Conservation (phyloP, 2,329 filamentous ascomycete genomes). For the Monosporascus cannonballus region DNA sequence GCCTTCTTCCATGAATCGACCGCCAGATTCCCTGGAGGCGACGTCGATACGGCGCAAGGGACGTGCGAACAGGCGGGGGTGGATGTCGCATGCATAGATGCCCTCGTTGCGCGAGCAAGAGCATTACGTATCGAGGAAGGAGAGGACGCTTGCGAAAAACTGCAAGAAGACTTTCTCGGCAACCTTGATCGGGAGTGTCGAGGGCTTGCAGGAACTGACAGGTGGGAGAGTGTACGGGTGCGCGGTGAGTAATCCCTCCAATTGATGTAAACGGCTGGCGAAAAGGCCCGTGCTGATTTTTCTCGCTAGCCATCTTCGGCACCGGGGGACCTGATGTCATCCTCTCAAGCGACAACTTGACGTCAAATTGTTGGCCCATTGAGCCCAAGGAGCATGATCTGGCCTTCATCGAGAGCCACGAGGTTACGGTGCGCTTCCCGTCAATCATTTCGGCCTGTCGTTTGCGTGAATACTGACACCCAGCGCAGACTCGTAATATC, state of each 20-base stretch:
- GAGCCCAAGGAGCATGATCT: neutral
- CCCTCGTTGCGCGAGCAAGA: neutral
- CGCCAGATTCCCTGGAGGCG: neutral
- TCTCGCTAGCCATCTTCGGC: neutral
- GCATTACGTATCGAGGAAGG: neutral
- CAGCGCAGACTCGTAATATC: neutral
- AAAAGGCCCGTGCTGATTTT: neutral
- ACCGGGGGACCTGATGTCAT: neutral
- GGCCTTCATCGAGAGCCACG: neutral
- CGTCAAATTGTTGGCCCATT: neutral
- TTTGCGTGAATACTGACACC: neutral
- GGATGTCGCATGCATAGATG: neutral
- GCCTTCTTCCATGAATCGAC: neutral
- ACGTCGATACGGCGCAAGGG: neutral
- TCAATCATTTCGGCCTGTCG: too few relatives aligned
- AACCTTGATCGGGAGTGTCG: neutral
- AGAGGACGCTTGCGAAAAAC: neutral
- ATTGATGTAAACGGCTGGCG: neutral
- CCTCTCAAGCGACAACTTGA: neutral
- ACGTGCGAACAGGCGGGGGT: neutral
- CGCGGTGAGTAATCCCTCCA: neutral
- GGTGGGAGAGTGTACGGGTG: neutral
- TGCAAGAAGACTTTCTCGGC: neutral
- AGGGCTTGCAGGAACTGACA: neutral
- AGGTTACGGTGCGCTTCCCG: neutral